A percentile compares a stretch with the other conserved stretches of the same genome.
Conservation (phyloP, 345 rosid genomes). For the Citrus cavaleriei region DNA sequence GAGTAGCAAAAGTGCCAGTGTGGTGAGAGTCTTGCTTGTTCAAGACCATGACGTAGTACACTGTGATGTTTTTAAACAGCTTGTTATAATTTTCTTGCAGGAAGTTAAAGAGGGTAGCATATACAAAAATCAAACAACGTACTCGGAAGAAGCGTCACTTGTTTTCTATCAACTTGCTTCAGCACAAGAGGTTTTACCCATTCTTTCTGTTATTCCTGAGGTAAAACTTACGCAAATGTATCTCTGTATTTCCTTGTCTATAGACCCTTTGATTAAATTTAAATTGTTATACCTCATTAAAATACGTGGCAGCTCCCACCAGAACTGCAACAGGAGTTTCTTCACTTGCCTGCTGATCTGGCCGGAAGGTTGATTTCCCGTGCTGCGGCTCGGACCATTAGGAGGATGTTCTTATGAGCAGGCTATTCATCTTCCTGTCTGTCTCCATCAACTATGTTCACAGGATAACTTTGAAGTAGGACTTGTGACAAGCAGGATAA, state of each 20-base stretch:
- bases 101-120: slow-evolving; percentile 26
- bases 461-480: background rate
- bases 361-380: slow-evolving; percentile 72
- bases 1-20: slow-evolving; percentile 23
- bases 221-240: slow-evolving; percentile 19
- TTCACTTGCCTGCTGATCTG: slow-evolving; percentile 73
- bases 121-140: slow-evolving; percentile 25
- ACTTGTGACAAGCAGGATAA: background rate
- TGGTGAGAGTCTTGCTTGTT: slow-evolving; percentile 33
- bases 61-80: background rate
- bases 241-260: background rate
- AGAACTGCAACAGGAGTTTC: slow-evolving; percentile 68
- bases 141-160: slow-evolving; percentile 37
- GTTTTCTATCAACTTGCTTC: slow-evolving; percentile 45
- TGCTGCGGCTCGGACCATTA: slow-evolving; percentile 69
- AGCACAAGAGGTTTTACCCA: slow-evolving; percentile 57
- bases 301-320: slow-evolving; percentile 59
- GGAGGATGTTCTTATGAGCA: slow-evolving; percentile 54
- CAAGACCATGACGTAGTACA: background rate
- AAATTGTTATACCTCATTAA: background rate
- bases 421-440: background rate
- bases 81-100: slow-evolving; percentile 29
- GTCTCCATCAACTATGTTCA: background rate
- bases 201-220: slow-evolving; percentile 74
- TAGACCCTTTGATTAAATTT: background rate